Conservation (phyloP, 2,329 filamentous ascomycete species). For the Fusarium anthophilum region DNA sequence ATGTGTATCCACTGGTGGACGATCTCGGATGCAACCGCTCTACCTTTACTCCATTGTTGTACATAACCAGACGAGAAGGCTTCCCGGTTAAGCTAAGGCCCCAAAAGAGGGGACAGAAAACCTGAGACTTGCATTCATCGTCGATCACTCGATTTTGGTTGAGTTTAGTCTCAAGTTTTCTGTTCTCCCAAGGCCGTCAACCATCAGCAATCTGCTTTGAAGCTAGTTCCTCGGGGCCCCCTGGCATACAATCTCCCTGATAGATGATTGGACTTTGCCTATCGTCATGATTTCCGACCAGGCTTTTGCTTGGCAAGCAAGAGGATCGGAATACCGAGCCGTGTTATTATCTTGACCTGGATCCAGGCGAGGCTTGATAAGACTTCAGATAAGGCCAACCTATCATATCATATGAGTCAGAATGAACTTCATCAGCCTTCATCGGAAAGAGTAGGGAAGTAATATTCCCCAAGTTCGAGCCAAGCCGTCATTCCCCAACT, state of each 20-base stretch:
- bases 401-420: no score
- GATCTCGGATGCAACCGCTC: background rate
- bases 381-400: background rate
- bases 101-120: background rate
- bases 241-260: no score
- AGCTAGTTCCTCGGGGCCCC: fast-evolving
- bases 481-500: background rate
- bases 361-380: background rate
- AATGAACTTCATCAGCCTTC: fast-evolving
- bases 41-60: background rate
- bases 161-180: background rate
- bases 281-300: fast-evolving
- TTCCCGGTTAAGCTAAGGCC: no score
- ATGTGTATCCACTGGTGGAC: background rate
- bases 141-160: background rate
- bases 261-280: background rate
- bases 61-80: fast-evolving
- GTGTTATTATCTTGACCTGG: background rate
- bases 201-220: background rate
- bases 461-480: background rate
- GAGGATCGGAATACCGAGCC: background rate
- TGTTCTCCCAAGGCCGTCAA: no score
- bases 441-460: background rate
- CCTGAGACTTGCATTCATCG: background rate
- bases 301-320: background rate